Conservation (phyloP, 768 basidiomycete genomes). For the Boletellus ananiceps region DNA sequence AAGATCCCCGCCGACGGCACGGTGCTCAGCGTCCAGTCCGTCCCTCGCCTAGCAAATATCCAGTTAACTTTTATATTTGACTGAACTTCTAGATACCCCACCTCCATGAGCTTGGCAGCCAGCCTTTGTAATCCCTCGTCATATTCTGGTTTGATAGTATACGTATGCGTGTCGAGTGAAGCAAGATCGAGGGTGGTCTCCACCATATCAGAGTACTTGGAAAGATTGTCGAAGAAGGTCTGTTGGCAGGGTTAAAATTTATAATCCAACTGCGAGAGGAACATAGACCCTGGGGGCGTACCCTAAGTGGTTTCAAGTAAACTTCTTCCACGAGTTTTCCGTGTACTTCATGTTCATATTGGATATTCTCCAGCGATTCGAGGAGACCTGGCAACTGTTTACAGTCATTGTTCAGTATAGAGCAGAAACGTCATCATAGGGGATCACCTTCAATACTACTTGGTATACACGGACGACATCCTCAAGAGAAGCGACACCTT, state of each 20-base stretch:
- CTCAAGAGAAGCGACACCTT: constrained; percentile 76
- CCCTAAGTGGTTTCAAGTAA: constrained; percentile 61
- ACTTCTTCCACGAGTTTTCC: constrained; percentile 58
- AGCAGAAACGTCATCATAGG: background rate
- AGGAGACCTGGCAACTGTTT: constrained; percentile 71
- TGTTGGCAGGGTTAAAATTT: constrained; percentile 26
- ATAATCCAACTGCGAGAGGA: background rate
- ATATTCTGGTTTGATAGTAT: constrained; percentile 89
- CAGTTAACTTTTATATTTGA: background rate
- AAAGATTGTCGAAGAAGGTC: constrained; percentile 59
- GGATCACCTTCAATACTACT: constrained; percentile 71
- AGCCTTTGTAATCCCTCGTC: constrained; percentile 70
- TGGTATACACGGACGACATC: constrained; percentile 97
- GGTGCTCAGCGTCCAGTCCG: constrained; percentile 79
- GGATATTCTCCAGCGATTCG: constrained; percentile 51
- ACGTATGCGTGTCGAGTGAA: constrained; percentile 80
- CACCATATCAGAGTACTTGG: constrained; percentile 89
- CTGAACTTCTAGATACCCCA: constrained; percentile 18
- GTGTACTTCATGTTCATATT: constrained; percentile 43
- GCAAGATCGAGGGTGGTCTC: constrained; percentile 92
- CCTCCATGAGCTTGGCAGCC: constrained; percentile 59
- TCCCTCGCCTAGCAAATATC: constrained; percentile 51
- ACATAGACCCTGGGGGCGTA: constrained; percentile 26
- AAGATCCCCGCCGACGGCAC: constrained; percentile 60
- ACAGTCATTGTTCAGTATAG: background rate